phyloP scores from a whole-genome alignment of 2,329 filamentous ascomycete species.

The Fusarium foetens region DNA sequence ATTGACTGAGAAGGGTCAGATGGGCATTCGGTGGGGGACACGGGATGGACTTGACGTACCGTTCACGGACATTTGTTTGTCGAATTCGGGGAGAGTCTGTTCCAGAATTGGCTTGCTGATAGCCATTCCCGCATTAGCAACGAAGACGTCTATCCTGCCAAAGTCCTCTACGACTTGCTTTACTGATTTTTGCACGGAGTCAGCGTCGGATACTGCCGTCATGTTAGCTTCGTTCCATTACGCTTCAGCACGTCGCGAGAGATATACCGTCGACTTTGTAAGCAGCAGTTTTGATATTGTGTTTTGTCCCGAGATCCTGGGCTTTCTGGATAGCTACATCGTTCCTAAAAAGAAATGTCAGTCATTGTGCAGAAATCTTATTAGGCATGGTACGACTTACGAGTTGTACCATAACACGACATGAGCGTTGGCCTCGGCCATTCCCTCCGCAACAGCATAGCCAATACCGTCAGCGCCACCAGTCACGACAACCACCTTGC shows the following conservation, averaged over 20 bases:
- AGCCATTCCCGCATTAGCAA: constrained; percentile 3
- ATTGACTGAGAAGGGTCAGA: constrained; percentile 48
- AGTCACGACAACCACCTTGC: constrained; percentile 54
- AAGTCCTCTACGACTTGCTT: neutral
- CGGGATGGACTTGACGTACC: constrained; percentile 10
- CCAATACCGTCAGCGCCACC: constrained; percentile 59
- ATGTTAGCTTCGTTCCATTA: neutral
- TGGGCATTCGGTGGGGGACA: fast-evolving
- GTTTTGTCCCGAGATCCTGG: neutral
- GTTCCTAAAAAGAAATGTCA: neutral
- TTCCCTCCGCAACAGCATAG: constrained; percentile 55
- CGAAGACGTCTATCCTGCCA: neutral
- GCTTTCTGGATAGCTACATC: neutral
- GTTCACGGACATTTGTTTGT: constrained; percentile 62
- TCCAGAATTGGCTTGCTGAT: constrained; percentile 67
- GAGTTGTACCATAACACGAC: constrained; percentile 49
- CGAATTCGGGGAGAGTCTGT: constrained; percentile 61
- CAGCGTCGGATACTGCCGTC: neutral
- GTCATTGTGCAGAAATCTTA: neutral
- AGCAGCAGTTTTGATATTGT: neutral
- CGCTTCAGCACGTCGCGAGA: too few species aligned
- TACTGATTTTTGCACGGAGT: neutral
- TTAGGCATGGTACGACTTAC: neutral
- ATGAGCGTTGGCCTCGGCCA: constrained; percentile 56
- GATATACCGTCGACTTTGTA: neutral